These are phyloP conservation scores for Leucocoprinus birnbaumii DNA, from an alignment of 768 basidiomycete genomes.

Conservation along the genomic window DNA sequence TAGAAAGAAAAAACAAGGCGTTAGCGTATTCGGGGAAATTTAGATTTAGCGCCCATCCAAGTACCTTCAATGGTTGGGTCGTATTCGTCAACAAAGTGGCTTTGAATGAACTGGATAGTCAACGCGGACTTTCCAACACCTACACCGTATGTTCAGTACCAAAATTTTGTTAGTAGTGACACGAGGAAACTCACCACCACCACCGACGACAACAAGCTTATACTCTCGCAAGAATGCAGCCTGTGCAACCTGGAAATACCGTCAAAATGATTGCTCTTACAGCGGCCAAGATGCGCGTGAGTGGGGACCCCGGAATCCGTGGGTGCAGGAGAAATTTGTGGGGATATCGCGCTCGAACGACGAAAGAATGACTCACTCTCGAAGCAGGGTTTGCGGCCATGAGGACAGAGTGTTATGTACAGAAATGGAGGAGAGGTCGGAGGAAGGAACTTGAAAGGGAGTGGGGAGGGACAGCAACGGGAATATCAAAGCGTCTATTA, in stretches of 20 bases:
- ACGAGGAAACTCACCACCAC: slow-evolving; percentile 63
- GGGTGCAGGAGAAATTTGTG: slow-evolving; percentile 1
- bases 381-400: slow-evolving; percentile 11
- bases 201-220: slow-evolving; percentile 97
- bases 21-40: slow-evolving; percentile 15
- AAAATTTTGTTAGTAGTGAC: neutral
- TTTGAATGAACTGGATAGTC: slow-evolving; percentile 98
- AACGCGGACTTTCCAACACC: slow-evolving; percentile 76
- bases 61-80: slow-evolving; percentile 94
- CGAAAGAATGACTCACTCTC: slow-evolving; percentile 11
- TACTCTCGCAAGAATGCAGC: slow-evolving; percentile 94
- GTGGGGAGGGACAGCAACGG: slow-evolving; percentile 10
- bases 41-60: neutral
- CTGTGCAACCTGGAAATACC: slow-evolving; percentile 32
- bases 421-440: slow-evolving; percentile 12
- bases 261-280: slow-evolving; percentile 2
- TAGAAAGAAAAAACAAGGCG: neutral
- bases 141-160: slow-evolving; percentile 13
- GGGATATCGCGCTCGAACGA: neutral
- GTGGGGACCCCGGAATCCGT: slow-evolving; percentile 2
- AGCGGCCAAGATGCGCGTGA: neutral
- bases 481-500: slow-evolving; percentile 12
- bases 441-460: neutral
- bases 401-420: neutral
- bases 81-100: slow-evolving; percentile 88